A percentile compares a stretch with the other conserved stretches of the same genome.
Conservation (phyloP, 331 rosid genomes). For the Quercus tomentella region DNA sequence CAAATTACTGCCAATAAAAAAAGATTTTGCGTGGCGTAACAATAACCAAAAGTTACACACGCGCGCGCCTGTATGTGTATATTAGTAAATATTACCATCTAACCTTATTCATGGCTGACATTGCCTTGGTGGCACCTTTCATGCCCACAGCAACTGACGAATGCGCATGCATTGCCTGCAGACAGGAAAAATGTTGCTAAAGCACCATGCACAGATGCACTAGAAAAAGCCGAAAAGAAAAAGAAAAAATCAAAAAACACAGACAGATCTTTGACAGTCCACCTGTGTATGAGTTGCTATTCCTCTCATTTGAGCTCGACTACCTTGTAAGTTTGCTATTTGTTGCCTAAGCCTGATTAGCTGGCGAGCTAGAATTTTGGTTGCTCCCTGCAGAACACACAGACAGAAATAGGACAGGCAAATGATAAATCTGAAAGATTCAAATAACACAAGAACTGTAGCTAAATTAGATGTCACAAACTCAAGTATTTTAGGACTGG, state of each 20-base stretch:
- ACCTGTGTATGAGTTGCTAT: constrained; percentile 98
- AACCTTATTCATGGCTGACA: constrained; percentile 92
- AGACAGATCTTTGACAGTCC: constrained; percentile 10
- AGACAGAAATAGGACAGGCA: constrained; percentile 8
- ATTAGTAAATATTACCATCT: background rate
- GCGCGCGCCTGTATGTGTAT: background rate
- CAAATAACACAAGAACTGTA: background rate
- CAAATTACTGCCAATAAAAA: too few relatives aligned
- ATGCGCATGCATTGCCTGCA: constrained; percentile 92
- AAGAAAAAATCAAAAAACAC: background rate
- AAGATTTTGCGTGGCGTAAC: too few relatives aligned
- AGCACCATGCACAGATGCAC: constrained; percentile 5
- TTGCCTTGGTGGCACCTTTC: constrained; percentile 89
- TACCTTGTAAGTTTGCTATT: constrained; percentile 89
- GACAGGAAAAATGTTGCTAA: constrained; percentile 5
- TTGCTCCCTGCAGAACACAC: constrained; percentile 64
- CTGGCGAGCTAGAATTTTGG: constrained; percentile 91
- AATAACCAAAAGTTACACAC: too few relatives aligned
- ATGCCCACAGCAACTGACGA: constrained; percentile 93
- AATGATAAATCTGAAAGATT: constrained; percentile 1
- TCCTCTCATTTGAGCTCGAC: constrained; percentile 99
- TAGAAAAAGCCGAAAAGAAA: background rate
- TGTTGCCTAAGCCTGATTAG: constrained; percentile 93
- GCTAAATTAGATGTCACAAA: background rate
- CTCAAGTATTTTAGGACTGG: background rate